phyloP scores from a whole-genome alignment of 2,329 filamentous ascomycete genomes.

The Cordyceps cateniannulata region DNA sequence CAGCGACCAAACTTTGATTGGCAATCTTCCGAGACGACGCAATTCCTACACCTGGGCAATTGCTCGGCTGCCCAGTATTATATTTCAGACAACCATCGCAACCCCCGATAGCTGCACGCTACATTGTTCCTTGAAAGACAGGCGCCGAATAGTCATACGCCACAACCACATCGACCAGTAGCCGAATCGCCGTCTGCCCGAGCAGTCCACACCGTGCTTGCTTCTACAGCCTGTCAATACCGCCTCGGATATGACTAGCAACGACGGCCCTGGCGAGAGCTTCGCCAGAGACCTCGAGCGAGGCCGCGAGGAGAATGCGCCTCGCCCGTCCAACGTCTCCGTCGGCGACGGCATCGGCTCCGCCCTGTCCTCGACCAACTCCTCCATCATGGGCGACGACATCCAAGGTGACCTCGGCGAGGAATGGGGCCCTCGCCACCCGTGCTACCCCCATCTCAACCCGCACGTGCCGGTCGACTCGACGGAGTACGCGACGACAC shows the following conservation, averaged over 20 bases:
- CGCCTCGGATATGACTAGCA: not conserved
- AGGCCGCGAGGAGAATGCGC: conserved; percentile 40
- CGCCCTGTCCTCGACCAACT: conserved; percentile 49
- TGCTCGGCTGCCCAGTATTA: not conserved
- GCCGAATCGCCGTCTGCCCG: not conserved
- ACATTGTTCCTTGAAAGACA: not conserved
- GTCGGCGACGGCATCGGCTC: conserved; percentile 47
- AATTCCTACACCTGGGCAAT: not conserved
- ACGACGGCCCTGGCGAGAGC: conserved; percentile 23
- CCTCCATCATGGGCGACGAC: conserved; percentile 57
- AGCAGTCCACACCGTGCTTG: not conserved
- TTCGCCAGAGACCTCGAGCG: conserved; percentile 50
- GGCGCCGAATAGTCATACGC: too few species aligned
- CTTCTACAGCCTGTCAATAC: not conserved
- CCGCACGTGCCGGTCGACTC: conserved; percentile 79
- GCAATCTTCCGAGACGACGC: not conserved
- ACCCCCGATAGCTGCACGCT: not conserved
- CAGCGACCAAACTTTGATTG: not conserved
- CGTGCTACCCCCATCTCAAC: conserved; percentile 90
- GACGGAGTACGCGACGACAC: conserved; percentile 66
- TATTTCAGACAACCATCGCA: not conserved
- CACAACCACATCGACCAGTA: not conserved
- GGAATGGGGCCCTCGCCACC: conserved; percentile 89
- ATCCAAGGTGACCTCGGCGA: conserved; percentile 63
- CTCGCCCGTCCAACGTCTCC: conserved; percentile 42